Conservation (phyloP, 371 early-diverging fungal genomes). For the Amoeboaphelidium occidentale region DNA sequence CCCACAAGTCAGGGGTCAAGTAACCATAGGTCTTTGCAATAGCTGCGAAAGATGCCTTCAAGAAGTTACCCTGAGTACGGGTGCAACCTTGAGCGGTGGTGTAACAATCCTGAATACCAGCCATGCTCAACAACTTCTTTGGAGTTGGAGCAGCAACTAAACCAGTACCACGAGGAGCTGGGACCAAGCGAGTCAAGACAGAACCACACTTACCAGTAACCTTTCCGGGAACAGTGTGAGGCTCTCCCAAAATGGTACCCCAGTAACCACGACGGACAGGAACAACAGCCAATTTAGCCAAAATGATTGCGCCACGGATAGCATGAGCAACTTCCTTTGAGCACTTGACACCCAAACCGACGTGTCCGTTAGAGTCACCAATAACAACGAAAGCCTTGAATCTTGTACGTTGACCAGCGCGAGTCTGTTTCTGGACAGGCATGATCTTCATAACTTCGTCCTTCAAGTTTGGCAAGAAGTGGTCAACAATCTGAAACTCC, state of each 20-base stretch:
- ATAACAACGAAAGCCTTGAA: constrained; percentile 99
- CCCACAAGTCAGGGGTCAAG: constrained; percentile 94
- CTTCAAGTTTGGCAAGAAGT: constrained; percentile 86
- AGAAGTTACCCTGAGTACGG: constrained; percentile 78
- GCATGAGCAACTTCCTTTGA: constrained; percentile 98
- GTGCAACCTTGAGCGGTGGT: constrained; percentile 79
- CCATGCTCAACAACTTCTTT: constrained; percentile 93
- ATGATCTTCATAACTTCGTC: constrained; percentile 99
- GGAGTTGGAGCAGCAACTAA: constrained; percentile 90
- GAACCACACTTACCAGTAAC: constrained; percentile 99
- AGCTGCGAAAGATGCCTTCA: constrained; percentile 97
- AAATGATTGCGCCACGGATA: constrained; percentile 94
- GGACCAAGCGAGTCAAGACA: constrained; percentile 75
- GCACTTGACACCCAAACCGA: constrained; percentile 98
- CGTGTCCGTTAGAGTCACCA: constrained; percentile 94
- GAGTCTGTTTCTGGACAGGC: constrained; percentile 99
- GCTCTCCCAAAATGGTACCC: constrained; percentile 88
- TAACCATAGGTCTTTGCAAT: constrained; percentile 93
- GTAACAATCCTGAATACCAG: constrained; percentile 97
- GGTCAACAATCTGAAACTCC: constrained; percentile 98
- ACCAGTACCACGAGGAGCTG: constrained; percentile 98
- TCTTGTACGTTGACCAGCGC: constrained; percentile 98
- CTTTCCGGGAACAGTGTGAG: constrained; percentile 97
- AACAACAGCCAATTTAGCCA: constrained; percentile 93
- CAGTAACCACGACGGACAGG: constrained; percentile 98